These are phyloP conservation scores for Cyclotella atomus DNA, from an alignment of 108 stramenopile species.

Conservation along the genomic window DNA sequence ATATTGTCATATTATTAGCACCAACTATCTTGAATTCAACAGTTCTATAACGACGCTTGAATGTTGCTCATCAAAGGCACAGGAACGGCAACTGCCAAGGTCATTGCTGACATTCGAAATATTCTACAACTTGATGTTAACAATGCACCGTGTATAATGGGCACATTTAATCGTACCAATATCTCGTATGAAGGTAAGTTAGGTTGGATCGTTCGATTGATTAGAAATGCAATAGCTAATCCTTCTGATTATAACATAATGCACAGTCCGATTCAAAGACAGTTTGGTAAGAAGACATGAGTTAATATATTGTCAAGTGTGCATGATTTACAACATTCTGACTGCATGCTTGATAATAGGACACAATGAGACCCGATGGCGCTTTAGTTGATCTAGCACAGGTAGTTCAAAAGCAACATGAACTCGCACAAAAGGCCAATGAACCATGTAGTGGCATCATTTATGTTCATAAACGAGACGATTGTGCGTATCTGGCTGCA, in stretches of 20 bases:
- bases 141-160: slow-evolving; percentile 53
- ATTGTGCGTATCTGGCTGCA: slow-evolving; percentile 53
- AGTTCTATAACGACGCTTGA: no score
- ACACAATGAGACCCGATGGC: slow-evolving; percentile 30
- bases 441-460: slow-evolving; percentile 86
- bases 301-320: background rate
- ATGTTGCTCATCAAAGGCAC: no score
- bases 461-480: slow-evolving; percentile 94
- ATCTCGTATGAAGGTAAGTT: slow-evolving; percentile 86
- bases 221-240: no score
- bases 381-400: slow-evolving; percentile 60
- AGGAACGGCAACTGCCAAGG: slow-evolving; percentile 93
- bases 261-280: slow-evolving; percentile 7
- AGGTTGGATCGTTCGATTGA: no score
- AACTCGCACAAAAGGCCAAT: slow-evolving; percentile 25
- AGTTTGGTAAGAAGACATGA: slow-evolving; percentile 2
- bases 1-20: background rate
- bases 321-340: background rate
- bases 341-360: slow-evolving; percentile 40
- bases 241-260: no score
- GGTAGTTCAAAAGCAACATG: slow-evolving; percentile 66
- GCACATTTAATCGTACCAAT: slow-evolving; percentile 93
- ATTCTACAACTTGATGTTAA: slow-evolving; percentile 53
- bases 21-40: no score
- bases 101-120: slow-evolving; percentile 79